Evolutionary conservation across 495 filamentous ascomycete species (phyloP), one percentile per base, ranked within the genome.

Genomic region (Aspergillus cavernicola): DNA sequence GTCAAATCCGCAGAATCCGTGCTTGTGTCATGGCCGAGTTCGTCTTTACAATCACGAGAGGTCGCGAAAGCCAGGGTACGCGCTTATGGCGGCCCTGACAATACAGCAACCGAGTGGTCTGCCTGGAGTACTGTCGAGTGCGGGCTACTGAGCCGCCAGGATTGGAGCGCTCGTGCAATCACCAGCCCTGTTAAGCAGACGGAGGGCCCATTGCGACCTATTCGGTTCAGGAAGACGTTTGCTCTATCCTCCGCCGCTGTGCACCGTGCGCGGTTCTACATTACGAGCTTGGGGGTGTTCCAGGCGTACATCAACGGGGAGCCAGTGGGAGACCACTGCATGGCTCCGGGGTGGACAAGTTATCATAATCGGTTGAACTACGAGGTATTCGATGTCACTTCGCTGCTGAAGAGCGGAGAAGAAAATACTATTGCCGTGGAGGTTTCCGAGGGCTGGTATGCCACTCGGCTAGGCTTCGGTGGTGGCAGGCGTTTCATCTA

Each of bases 361-460:
- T 83, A 81, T 53, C 65, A 68, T 0, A 68, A 79, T 58, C 69
- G 78, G 4, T 63, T 76, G 29, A 63, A 70, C 11, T 83, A 82
- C 56, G 70, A 80, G 50, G 70, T 73, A 0, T 79, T 75, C 42
- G 77, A 83, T 55, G 74, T 83, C 6, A 66, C 67, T 4, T 56
- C 64, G 0, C 50, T 71, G 1, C 53, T 80, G 10, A 49, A 60
- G 6, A 42, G 33, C 2, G 31, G 61, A 1, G 70, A 72, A 3
- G 71, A 72, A 1, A 80, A 81, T 58, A 67, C 59, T 0, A 66
- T 83, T 44, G 75, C 71, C 0, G 75, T 75, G 6, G 70, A 75
- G 24, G 73, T 81, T 15, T 77, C 68, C 0, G 80, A 83, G 42
- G 80, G 79, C 0, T 83, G 80, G 80, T 82, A 69, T 61, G 57